Evolutionary conservation across 75 land plant genomes (phyloP), one percentile per base, ranked within the genome.

Genomic region (Pinus albicaulis): DNA sequence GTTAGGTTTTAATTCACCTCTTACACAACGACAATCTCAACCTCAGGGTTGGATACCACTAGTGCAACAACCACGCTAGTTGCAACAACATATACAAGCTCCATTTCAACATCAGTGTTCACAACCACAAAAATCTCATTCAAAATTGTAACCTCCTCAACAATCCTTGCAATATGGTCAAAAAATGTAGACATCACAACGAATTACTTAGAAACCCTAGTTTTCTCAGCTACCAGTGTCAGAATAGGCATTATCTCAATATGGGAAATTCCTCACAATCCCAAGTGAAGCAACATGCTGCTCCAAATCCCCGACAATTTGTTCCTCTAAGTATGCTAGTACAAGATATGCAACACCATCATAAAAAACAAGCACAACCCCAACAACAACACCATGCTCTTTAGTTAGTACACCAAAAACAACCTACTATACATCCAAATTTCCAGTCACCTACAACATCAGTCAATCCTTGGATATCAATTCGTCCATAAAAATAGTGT

Each of bases 81-180:
- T 82, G 5, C 89, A 83, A 60, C 91, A 91, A 73, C 77, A 83
- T 71, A 55, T 86, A 57, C 87, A 82, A 58, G 36, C 84, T 64
- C 41, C 85, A 26, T 15, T 78, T 48, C 89, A 82, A 55, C 74
- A 82, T 24, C 85, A 83, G 5, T 62, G 77, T 59, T 79, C 64
- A 24, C 84, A 75, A 61, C 22, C 73, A 20, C 55, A 70, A 20
- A 38, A 56, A 56, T 59, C 87, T 31, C 76, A 76, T 59, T 53
- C 88, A 61, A 85, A 83, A 59, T 11, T 74, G 60, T 89, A 76
- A 57, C 62, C 76, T 19, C 25, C 83, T 13, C 79, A 73, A 23
- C 19, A 61, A 74, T 76, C 79, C 41, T 31, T 53, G 19, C 86
- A 72, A 31, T 87, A 86, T 75, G 79, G 55, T 68, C 76, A 79